Percentiles rank a stretch among this genome's conserved stretches.
phyloP scores from a whole-genome alignment of 805 yeast species.

The Metschnikowia lachancei region DNA sequence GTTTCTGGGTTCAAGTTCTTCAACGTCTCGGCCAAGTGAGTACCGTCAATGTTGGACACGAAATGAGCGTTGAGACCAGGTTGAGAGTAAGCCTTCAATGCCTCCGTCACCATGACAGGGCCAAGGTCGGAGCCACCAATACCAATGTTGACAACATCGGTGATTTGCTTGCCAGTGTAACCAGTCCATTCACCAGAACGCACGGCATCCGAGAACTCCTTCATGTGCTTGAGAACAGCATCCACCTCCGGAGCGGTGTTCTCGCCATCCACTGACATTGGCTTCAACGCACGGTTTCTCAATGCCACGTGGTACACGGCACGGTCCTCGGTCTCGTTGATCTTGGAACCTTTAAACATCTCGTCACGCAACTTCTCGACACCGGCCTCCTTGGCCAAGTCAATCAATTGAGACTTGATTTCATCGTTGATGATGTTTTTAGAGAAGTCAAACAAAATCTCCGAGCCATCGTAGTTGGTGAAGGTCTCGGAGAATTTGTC shows the following conservation, averaged over 20 bases:
- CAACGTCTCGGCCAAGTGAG: constrained; percentile 90
- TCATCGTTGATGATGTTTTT: constrained; percentile 91
- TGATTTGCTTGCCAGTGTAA: constrained; percentile 90
- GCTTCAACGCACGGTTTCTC: constrained; percentile 84
- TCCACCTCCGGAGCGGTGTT: constrained; percentile 92
- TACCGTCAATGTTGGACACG: constrained; percentile 98
- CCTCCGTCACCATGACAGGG: constrained; percentile 99
- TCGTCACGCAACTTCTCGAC: constrained; percentile 85
- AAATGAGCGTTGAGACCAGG: constrained; percentile 78
- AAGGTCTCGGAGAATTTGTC: constrained; percentile 74
- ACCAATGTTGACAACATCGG: constrained; percentile 95
- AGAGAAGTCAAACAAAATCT: constrained; percentile 91
- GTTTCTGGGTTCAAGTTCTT: constrained; percentile 81
- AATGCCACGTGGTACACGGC: constrained; percentile 97
- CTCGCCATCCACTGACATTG: constrained; percentile 84
- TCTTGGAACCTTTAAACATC: constrained; percentile 89
- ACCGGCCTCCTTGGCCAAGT: constrained; percentile 86
- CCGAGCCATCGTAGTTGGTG: constrained; percentile 79
- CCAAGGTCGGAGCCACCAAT: constrained; percentile 99
- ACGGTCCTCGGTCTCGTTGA: constrained; percentile 93
- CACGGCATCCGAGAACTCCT: constrained; percentile 85
- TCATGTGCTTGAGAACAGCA: constrained; percentile 90
- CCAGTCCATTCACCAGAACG: constrained; percentile 97
- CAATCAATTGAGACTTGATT: constrained; percentile 61
- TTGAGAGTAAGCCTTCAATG: constrained; percentile 83